Conservation (phyloP, 768 basidiomycete genomes). For the Gloeopeniophorella convolvens region DNA sequence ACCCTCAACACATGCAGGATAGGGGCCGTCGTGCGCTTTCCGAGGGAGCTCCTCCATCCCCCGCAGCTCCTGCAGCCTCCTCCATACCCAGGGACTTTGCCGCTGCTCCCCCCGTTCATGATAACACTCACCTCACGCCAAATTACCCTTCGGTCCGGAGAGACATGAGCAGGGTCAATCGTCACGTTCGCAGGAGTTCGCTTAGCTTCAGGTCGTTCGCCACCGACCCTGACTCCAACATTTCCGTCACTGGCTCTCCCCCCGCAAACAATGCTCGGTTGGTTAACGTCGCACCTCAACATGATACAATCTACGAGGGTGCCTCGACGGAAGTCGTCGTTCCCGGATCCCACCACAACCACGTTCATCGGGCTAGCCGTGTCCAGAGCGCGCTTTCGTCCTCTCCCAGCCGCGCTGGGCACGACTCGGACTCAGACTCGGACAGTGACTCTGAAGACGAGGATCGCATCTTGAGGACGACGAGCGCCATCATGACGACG, state of each 20-base stretch:
- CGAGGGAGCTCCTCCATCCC: not conserved
- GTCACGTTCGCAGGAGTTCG: not conserved
- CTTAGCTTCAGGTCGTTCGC: constrained; percentile 9
- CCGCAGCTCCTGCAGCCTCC: not conserved
- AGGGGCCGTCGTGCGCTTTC: constrained; percentile 1
- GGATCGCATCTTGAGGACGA: constrained; percentile 16
- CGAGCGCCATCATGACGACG: constrained; percentile 56
- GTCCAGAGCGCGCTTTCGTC: constrained; percentile 42
- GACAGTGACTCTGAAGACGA: constrained; percentile 15
- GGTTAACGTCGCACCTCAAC: not conserved
- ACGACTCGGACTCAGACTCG: constrained; percentile 10
- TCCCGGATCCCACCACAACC: constrained; percentile 21
- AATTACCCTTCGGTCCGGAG: not conserved
- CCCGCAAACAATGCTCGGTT: not conserved
- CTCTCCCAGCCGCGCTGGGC: constrained; percentile 21
- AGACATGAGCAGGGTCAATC: constrained; percentile 9
- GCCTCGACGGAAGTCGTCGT: constrained; percentile 28
- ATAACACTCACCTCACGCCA: not conserved
- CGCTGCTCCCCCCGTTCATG: not conserved
- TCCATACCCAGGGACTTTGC: not conserved
- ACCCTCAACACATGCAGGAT: not conserved
- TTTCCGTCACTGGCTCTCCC: not conserved
- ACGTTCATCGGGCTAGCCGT: constrained; percentile 32
- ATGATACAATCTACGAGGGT: constrained; percentile 3
- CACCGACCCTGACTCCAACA: constrained; percentile 5